Base-by-base conservation (phyloP, 2,329 filamentous ascomycete genomes). In the Beauveria sp. region DNA sequence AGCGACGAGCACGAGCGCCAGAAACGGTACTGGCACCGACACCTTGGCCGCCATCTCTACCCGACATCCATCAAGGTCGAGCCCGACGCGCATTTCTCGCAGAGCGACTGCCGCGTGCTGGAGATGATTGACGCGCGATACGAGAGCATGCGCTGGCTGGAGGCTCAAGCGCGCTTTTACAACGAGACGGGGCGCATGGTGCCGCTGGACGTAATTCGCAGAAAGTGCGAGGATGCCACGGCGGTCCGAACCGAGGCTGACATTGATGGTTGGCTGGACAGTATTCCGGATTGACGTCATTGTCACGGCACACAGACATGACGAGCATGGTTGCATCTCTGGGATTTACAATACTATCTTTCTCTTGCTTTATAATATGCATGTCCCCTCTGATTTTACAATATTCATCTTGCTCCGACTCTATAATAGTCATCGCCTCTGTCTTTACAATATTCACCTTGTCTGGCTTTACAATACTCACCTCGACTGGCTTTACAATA, bases 131-230 rank as follows among this genome's bases (percentile, higher is more conserved):
- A 75, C 31, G 71, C 70, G 63, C 69, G 70, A 57, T 69, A 72
- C 43, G 69, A 71, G 52, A 67, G 64, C 22, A 68, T 68, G 31
- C 70, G 70, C 26, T 79, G 75, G 74, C 68, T 78, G 0, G 73
- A 78, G 63, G 74, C 79, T 68, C 77, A 80, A 64, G 74, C 76
- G 34, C 74, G 73, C 54, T 78, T 79, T 60, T 75, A 70, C 67
- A 78, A 79, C 62, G 73, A 68, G 50, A 79, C 77, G 0, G 77
- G 77, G 4, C 69, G 74, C 7, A 72, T 77, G 70, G 67, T 79
- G 0, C 72, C 75, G 1, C 65, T 75, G 8, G 70, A 73, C 40
- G 65, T 73, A n/a, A 71, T 80, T 51, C 71, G 71, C 46, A 67
- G 66, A 24, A 74, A 71, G 62, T 70, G 72, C n/a, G 73, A 49